A percentile compares a stretch with the other conserved stretches of the same genome.
Conservation (phyloP, 2,329 filamentous ascomycete genomes). For the Xylaria sp. region DNA sequence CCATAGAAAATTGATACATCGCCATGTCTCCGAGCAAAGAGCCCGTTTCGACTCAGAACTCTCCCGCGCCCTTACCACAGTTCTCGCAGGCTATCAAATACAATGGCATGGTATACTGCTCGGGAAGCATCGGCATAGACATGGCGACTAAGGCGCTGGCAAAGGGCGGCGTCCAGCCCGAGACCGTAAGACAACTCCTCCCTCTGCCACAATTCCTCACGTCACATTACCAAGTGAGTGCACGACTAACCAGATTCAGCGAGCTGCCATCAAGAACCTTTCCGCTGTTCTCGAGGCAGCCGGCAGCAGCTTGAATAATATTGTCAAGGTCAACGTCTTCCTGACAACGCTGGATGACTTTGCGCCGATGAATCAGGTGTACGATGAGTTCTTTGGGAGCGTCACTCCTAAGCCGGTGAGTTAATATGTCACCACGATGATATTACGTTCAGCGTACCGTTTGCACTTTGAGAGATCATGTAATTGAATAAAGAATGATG, state of each 20-base stretch:
- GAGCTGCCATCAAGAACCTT: slow-evolving; percentile 69
- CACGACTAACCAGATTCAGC: slow-evolving; percentile 50
- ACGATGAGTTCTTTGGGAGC: slow-evolving; percentile 59
- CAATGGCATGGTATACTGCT: slow-evolving; percentile 78
- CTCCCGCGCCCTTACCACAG: slow-evolving; percentile 64
- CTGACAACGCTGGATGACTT: slow-evolving; percentile 74
- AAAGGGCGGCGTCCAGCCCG: slow-evolving; percentile 66
- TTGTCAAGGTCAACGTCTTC: slow-evolving; percentile 76
- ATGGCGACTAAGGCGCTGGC: slow-evolving; percentile 64
- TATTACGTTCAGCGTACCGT: background rate
- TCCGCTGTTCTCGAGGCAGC: slow-evolving; percentile 68
- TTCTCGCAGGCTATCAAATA: slow-evolving; percentile 70
- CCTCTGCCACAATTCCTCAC: background rate
- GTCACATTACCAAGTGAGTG: background rate
- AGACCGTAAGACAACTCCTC: slow-evolving; percentile 55
- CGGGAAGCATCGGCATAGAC: slow-evolving; percentile 70
- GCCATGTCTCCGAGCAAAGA: slow-evolving; percentile 38
- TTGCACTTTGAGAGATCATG: background rate
- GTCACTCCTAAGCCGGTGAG: slow-evolving; percentile 60
- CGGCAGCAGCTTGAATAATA: slow-evolving; percentile 67
- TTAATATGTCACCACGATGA: slow-evolving; percentile 47
- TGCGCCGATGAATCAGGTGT: slow-evolving; percentile 66
- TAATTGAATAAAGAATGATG: background rate
- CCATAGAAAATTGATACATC: background rate
- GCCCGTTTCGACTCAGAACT: slow-evolving; percentile 58